Conservation (phyloP, 352 stramenopile genomes). For the Peronospora destructor region DNA sequence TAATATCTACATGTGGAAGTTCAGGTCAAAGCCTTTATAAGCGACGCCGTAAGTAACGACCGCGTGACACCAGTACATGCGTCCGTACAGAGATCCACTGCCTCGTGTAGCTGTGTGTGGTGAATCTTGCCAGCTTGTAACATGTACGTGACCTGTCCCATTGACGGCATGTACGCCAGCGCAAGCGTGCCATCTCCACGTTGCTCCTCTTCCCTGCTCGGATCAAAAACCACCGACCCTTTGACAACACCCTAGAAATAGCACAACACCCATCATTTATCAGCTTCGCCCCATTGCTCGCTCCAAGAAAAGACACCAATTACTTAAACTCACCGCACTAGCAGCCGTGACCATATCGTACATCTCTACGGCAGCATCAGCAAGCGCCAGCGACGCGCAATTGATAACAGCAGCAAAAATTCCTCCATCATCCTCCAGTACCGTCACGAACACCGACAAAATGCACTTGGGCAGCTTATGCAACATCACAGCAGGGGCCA, state of each 20-base stretch:
- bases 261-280: slow-evolving; percentile 1
- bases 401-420: slow-evolving; percentile 80
- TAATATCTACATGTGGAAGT: slow-evolving; percentile 15
- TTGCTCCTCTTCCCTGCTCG: slow-evolving; percentile 56
- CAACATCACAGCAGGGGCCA: slow-evolving; percentile 79
- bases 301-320: background rate
- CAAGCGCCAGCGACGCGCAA: slow-evolving; percentile 81
- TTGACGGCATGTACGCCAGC: slow-evolving; percentile 82
- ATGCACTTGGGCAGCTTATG: slow-evolving; percentile 87
- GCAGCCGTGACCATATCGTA: slow-evolving; percentile 84
- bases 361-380: slow-evolving; percentile 88
- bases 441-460: slow-evolving; percentile 83
- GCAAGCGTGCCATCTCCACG: slow-evolving; percentile 55
- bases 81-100: slow-evolving; percentile 84
- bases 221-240: slow-evolving; percentile 58
- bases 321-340: slow-evolving; percentile 38
- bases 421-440: slow-evolving; percentile 81
- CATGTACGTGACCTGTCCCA: slow-evolving; percentile 82
- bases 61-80: slow-evolving; percentile 55
- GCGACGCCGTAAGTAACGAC: slow-evolving; percentile 46
- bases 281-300: background rate
- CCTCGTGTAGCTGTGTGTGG: slow-evolving; percentile 71
- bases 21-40: slow-evolving; percentile 42
- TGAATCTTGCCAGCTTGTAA: slow-evolving; percentile 76
- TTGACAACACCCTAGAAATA: slow-evolving; percentile 42